A percentile compares a stretch with the other conserved stretches of the same genome.
These are phyloP conservation scores for Dimocarpus longan DNA, from an alignment of 345 rosid genomes.

Conservation along the genomic window DNA sequence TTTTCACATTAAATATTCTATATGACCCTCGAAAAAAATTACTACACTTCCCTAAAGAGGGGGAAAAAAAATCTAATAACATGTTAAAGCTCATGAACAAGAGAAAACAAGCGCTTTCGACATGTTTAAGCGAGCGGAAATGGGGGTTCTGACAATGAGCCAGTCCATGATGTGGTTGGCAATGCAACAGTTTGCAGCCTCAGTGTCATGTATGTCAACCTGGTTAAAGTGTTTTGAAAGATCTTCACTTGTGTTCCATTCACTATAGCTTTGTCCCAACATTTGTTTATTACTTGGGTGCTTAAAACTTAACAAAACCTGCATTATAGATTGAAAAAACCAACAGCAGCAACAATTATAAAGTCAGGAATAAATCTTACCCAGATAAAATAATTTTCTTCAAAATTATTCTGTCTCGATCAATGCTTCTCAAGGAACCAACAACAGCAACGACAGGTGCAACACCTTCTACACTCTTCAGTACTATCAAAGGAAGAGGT, in stretches of 20 bases:
- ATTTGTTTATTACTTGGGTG: slow-evolving; percentile 16
- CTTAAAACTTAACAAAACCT: slow-evolving; percentile 36
- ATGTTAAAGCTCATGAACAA: neutral
- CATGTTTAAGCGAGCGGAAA: slow-evolving; percentile 28
- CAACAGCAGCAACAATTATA: neutral
- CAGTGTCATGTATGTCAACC: slow-evolving; percentile 40
- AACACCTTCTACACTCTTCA: slow-evolving; percentile 53
- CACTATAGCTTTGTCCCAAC: slow-evolving; percentile 24
- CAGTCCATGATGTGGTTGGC: slow-evolving; percentile 31
- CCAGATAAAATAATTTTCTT: slow-evolving; percentile 93
- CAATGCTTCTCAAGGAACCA: slow-evolving; percentile 82
- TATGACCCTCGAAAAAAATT: no score
- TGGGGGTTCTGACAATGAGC: slow-evolving; percentile 37
- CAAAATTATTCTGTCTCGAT: slow-evolving; percentile 77
- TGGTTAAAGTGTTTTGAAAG: slow-evolving; percentile 33
- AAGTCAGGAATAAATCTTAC: slow-evolving; percentile 39
- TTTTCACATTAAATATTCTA: no score
- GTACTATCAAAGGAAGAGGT: slow-evolving; percentile 75
- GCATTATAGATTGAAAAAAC: neutral
- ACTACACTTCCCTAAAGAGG: neutral
- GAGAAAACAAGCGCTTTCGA: neutral
- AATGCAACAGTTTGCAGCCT: slow-evolving; percentile 36
- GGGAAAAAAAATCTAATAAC: neutral
- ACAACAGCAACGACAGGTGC: slow-evolving; percentile 75
- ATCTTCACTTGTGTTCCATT: slow-evolving; percentile 27